Percentiles rank a stretch among this genome's conserved stretches.
These are phyloP conservation scores for Apiospora saccharicola DNA, from an alignment of 2,329 filamentous ascomycete genomes.

Conservation along the genomic window DNA sequence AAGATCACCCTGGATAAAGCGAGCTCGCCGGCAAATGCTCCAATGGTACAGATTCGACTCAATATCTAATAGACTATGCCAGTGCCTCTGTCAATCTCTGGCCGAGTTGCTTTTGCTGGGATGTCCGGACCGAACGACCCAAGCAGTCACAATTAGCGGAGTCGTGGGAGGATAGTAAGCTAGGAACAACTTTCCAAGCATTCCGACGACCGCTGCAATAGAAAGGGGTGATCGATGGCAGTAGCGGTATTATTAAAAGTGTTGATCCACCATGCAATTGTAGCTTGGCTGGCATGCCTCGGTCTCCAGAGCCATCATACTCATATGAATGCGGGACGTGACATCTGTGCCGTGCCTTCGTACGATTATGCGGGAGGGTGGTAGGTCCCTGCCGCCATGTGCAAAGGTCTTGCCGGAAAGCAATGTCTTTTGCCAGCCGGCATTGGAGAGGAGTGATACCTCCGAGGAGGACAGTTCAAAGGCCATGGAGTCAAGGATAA, in stretches of 20 bases:
- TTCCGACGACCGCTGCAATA: background rate
- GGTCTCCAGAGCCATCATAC: background rate
- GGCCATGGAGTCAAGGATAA: background rate
- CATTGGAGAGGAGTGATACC: too few relatives aligned
- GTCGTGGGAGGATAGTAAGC: background rate
- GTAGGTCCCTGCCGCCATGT: background rate
- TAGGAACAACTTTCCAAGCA: slow-evolving; percentile 4
- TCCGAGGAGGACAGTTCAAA: background rate
- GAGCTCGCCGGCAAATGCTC: background rate
- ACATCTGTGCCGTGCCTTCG: background rate
- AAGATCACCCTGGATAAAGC: background rate
- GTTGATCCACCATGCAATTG: background rate
- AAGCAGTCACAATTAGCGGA: background rate
- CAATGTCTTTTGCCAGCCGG: background rate
- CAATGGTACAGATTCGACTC: background rate
- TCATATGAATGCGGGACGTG: background rate
- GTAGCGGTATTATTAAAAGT: background rate
- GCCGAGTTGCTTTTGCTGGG: background rate
- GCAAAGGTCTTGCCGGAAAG: background rate
- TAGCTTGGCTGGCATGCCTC: background rate
- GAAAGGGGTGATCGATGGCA: background rate
- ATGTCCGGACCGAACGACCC: slow-evolving; percentile 16
- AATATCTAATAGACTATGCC: background rate
- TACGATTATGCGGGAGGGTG: background rate
- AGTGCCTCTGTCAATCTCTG: background rate